phyloP scores from a whole-genome alignment of 2,329 filamentous ascomycete species.

The Byssochlamys sp. region DNA sequence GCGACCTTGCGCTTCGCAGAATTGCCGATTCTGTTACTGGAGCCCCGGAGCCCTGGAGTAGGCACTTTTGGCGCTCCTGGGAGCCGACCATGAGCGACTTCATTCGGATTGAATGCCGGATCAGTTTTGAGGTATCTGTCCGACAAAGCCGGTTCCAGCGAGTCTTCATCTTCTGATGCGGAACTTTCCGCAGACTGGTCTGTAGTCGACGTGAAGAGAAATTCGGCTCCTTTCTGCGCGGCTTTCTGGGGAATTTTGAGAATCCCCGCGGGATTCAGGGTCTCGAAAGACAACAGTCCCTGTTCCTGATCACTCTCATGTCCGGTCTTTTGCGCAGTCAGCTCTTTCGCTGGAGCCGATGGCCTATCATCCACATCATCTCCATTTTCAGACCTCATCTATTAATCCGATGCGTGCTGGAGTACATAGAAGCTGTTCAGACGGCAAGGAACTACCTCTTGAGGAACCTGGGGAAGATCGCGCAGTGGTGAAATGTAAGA shows the following conservation, averaged over 20 bases:
- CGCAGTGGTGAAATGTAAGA: no score
- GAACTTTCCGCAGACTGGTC: background rate
- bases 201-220: no score
- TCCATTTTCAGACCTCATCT: background rate
- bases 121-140: constrained; percentile 11
- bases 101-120: constrained; percentile 26
- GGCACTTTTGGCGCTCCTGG: constrained; percentile 6
- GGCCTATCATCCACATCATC: background rate
- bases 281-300: no score
- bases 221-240: no score
- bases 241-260: no score
- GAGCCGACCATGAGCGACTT: constrained; percentile 12
- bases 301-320: no score
- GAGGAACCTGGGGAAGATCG: no score
- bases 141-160: background rate
- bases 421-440: constrained; percentile 12
- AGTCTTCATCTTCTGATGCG: background rate
- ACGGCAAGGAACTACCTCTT: no score
- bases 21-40: constrained; percentile 8
- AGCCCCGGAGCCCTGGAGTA: constrained; percentile 2
- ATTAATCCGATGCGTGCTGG: constrained; percentile 20
- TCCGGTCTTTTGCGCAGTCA: no score
- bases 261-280: no score
- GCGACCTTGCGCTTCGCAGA: constrained; percentile 9
- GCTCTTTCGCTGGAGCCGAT: no score